Percentiles rank a stretch among this genome's conserved stretches.
Conservation (phyloP, 1,284 basidiomycete genomes). For the Gymnopus androsaceus region DNA sequence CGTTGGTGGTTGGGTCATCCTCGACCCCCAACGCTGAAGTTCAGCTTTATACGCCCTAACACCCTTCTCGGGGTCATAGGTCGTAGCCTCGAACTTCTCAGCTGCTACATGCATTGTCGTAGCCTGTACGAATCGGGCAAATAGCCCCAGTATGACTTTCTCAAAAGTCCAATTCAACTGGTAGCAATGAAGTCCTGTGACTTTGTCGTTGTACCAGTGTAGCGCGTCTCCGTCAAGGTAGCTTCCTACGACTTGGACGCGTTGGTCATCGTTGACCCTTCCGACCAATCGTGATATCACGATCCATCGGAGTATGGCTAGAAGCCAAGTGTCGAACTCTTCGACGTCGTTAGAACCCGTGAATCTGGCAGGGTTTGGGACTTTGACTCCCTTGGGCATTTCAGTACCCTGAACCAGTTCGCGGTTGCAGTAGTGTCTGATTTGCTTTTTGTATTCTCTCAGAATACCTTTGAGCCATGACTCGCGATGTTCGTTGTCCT, state of each 20-base stretch:
- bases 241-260: not conserved
- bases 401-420: not conserved
- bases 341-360: not conserved
- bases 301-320: not conserved
- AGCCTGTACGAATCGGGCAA: conserved; percentile 22
- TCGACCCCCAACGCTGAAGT: conserved; percentile 4
- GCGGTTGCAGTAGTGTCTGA: no score
- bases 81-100: conserved; percentile 11
- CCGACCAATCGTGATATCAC: not conserved
- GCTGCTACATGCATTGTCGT: conserved; percentile 20
- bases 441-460: not conserved
- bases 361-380: not conserved
- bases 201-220: conserved; percentile 17
- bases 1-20: conserved; percentile 15
- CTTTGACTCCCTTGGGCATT: not conserved
- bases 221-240: conserved; percentile 17
- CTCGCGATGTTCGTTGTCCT: not conserved
- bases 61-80: conserved; percentile 7
- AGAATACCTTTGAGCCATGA: not conserved
- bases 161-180: conserved; percentile 18
- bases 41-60: conserved; percentile 18
- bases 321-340: not conserved
- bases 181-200: conserved; percentile 9
- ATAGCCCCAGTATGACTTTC: conserved; percentile 19
- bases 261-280: not conserved